phyloP scores from a whole-genome alignment of 2,329 filamentous ascomycete genomes.

The Fusarium heterosporum region DNA sequence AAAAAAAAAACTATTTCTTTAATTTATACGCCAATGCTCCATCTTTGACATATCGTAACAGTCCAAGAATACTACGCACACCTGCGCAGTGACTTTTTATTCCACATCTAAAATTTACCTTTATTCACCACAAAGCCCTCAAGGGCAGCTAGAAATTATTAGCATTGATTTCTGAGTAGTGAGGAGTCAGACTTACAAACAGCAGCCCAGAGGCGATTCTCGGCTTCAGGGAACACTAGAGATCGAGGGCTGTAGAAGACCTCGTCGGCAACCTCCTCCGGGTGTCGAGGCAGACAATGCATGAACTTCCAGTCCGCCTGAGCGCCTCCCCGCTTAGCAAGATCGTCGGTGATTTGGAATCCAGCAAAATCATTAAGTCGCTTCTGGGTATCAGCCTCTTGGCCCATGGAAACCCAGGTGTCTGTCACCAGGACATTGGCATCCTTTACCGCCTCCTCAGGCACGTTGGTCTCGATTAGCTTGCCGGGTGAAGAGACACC shows the following conservation, averaged over 20 bases:
- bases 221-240: slow-evolving; percentile 91
- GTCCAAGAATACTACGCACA: slow-evolving; percentile 27
- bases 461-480: slow-evolving; percentile 79
- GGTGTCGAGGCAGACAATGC: slow-evolving; percentile 94
- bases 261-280: slow-evolving; percentile 92
- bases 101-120: slow-evolving; percentile 70
- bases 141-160: slow-evolving; percentile 68
- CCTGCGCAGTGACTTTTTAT: neutral
- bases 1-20: slow-evolving; percentile 47
- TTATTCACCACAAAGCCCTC: slow-evolving; percentile 96
- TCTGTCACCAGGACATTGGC: slow-evolving; percentile 95
- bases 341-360: slow-evolving; percentile 89
- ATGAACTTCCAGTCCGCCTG: slow-evolving; percentile 96
- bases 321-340: slow-evolving; percentile 86
- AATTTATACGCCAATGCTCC: slow-evolving; percentile 44
- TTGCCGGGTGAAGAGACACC: slow-evolving; percentile 70
- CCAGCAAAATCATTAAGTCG: slow-evolving; percentile 84
- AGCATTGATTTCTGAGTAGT: slow-evolving; percentile 9
- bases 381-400: slow-evolving; percentile 85
- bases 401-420: slow-evolving; percentile 98
- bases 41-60: slow-evolving; percentile 21
- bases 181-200: slow-evolving; percentile 66
- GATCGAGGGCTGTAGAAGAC: slow-evolving; percentile 91
- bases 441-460: slow-evolving; percentile 85
- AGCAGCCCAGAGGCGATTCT: slow-evolving; percentile 94